Percentiles rank a stretch among this genome's conserved stretches.
phyloP scores from a whole-genome alignment of 179 eudicot genomes.

The Actinidia arguta region DNA sequence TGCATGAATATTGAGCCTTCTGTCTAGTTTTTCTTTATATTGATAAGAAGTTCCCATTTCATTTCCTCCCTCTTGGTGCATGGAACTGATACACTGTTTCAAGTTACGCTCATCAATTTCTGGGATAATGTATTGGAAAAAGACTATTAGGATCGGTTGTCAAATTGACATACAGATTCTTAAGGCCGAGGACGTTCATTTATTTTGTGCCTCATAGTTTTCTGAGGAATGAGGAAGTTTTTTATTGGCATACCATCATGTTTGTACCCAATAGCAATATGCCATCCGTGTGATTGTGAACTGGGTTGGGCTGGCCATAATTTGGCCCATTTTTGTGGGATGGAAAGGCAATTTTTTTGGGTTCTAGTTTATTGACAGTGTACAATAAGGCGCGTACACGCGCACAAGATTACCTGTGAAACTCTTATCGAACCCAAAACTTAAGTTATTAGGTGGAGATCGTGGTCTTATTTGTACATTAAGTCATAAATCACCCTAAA shows the following conservation, averaged over 20 bases:
- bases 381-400: background rate
- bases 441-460: too few relatives aligned
- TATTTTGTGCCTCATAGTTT: background rate
- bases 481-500: too few relatives aligned
- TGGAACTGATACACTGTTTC: background rate
- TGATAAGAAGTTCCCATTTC: background rate
- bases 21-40: background rate
- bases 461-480: too few relatives aligned
- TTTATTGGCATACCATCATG: background rate
- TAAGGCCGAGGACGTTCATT: background rate
- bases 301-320: background rate
- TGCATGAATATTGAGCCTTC: background rate
- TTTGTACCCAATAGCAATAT: background rate
- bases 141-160: background rate
- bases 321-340: background rate
- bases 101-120: background rate
- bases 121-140: background rate
- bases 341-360: too few relatives aligned
- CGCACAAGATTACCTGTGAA: background rate
- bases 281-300: background rate
- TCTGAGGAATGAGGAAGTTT: background rate
- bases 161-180: too few relatives aligned
- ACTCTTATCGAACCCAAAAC: background rate
- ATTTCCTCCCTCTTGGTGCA: background rate
- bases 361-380: background rate